Base-by-base conservation (phyloP, 177 flowering plant genomes). In the Vitis hybrid region DNA sequence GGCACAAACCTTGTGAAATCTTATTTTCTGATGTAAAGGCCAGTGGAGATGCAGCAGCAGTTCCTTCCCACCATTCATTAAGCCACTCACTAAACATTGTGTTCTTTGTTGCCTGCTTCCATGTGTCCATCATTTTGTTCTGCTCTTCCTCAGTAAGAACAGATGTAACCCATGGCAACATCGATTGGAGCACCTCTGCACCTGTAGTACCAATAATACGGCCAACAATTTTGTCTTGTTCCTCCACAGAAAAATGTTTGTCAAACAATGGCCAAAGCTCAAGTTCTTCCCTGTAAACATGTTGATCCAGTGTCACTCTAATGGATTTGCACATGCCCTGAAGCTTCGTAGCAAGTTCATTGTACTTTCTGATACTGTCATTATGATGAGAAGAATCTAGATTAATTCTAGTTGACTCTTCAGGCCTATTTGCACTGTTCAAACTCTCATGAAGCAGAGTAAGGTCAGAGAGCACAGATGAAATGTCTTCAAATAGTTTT, bases 51-150 rank as follows among this genome's bases (percentile, higher is more conserved):
- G 86, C 76, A 35, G 63, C 77, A 50, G 84, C 69, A 69, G 73
- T 67, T 77, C 85, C 93, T 70, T 87, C 85, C 97, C 97, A 94
- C 90, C 98, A 94, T 79, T 92, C 98, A 78, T 85, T 80, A 57
- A 94, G 97, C 98, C 98, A 94, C 76, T 94, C 98, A 68, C 82
- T 89, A 72, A 94, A 94, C 98, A 92, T 94, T 7, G 98, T 94
- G 71, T 94, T 94, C 76, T 86, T 92, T 2, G 98, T 87, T 61
- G 97, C 98, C 58, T 92, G 89, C 81, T 86, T 92, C 97, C 91
- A 91, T 5, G 93, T 88, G 70, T 88, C 93, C 97, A 94, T 91
- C 97, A 94, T 87, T 80, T 79, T 88, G 60, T 89, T 88, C 76
- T 94, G 98, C 78, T 94, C 98, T 57, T 91, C 98, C 79, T 82